Base-by-base conservation (phyloP, 2,329 filamentous ascomycete genomes). In the Verticillium klebahnii region DNA sequence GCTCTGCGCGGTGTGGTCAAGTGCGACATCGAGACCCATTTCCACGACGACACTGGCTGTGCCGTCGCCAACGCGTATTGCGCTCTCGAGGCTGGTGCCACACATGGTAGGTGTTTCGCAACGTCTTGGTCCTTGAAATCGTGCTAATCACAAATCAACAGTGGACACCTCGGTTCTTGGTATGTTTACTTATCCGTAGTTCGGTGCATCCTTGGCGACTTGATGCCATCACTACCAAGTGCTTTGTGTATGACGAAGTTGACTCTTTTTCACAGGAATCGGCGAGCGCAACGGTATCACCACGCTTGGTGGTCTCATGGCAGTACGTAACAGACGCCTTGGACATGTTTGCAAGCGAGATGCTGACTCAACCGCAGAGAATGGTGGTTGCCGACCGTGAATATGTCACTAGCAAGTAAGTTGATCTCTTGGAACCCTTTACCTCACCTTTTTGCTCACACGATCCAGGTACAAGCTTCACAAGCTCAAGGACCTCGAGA, bases 31-130 rank as follows among this genome's bases (percentile, higher is more conserved):
- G 64, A 64, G 59, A 65, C 63, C 32, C 91, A 95, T 78, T 92
- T 93, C 85, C 93, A 97, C 84, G 91, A 97, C 75, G 93, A 97
- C 73, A 96, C 93, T 62, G 92, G 92, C 65, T 97, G 93, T 74
- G 90, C 91, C 62, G 90, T 94, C 73, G 92, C 92, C 62, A 96
- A 97, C 72, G 91, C 92, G 29, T 92, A 89, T 79, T 91, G 89
- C 72, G 92, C 92, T 58, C 82, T 96, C 56, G 93, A 96, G 80
- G 93, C 91, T 65, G 93, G 92, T 75, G 93, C 93, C 45, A 92
- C 89, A 14, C 89, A 92, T 74, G 34, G 45, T 52, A 25, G 7
- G 45, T 52, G 3, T 52, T 19, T n/a, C 4, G 5, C 8, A 11
- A 12, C n/a, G 19, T 15, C 15, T 57, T 45, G 15, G 5, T 31